Evolutionary conservation across 306 rosid genomes (phyloP), one percentile per base, ranked within the genome.

Genomic region (Heteromeles arbutifolia): DNA sequence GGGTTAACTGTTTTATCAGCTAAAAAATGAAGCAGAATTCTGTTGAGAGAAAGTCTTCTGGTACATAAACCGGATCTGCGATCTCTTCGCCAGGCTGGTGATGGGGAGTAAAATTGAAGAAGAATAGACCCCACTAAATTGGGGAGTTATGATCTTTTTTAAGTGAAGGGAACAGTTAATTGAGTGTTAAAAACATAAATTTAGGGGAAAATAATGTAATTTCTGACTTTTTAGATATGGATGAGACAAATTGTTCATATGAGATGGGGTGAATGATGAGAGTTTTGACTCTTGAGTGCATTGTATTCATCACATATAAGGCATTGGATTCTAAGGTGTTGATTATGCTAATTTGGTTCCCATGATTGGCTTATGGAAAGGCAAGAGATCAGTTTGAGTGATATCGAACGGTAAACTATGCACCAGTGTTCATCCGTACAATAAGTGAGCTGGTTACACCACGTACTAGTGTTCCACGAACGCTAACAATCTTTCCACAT

Each of bases 81-180:
- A 31, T 66, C 69, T 79, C 72, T 73, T 45, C n/a, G 85, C 85
- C 95, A 87, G 92, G 92, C 91, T 89, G 86, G 86, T 80, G 76
- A 58, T 66, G 59, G 86, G 80, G 66, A 66, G 57, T 82, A 74
- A 82, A 70, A 11, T 77, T 85, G 85, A 87, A 83, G 85, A 77
- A 17, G 10, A 71, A 41, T 37, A 67, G 77, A 74, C 91, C 88
- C 92, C 82, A 87, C 94, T 50, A 6, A 50, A 50, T 1, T 5
- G 54, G 54, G 54, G 8, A 48, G 17, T 48, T 48, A 48, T 48
- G 54, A 48, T 48, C 54, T 4, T 48, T 15, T 15, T 5, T 14
- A 22, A 58, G 67, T 34, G 67, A 73, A 73, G 25, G 18, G 19
- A 73, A 37, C 54, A 39, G 41, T 56, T 34, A 72, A 31, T 3